Base-by-base conservation (phyloP, 495 filamentous ascomycete genomes). In the Tuber borchii region DNA sequence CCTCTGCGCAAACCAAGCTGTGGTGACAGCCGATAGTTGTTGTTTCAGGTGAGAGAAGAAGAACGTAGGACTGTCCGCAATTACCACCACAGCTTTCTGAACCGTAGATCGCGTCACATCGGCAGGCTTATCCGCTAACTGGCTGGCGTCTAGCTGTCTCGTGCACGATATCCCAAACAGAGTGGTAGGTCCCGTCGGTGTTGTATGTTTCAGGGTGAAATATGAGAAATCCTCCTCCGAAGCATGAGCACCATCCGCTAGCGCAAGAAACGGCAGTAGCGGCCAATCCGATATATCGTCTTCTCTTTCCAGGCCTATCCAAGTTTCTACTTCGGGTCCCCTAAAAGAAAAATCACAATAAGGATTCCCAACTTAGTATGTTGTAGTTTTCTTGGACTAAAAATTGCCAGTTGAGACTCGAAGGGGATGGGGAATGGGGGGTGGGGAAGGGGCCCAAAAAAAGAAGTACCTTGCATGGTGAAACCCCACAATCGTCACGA, bases 31-130 rank as follows among this genome's bases (percentile, higher is more conserved):
- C 46, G 93, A 91, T 82, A 89, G 88, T 79, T 92, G 90, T 17
- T 83, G 76, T 43, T 83, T 83, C 70, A 88, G 70, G 69, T 83
- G 83, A 16, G 86, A 86, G 82, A 88, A 88, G 73, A 83, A 82
- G 70, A 83, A 80, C 9, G 81, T 82, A 68, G 95, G 95, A 76
- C 89, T 93, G 84, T 97, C 93, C 70, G 93, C 93, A 78, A 98
- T 93, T 70, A 97, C 94, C 73, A 98, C 94, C n/a, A 99, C 93
- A 12, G 95, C 95, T 85, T 99, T 99, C 83, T 99, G 95, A 44
- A 99, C 95, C 4, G 95, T 97, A 71, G 92, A 95, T 75, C 95
- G 88, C 12, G 95, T 99, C 73, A 98, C 95, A 72, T 98, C 96
- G 42, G 92, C 87, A 1, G 93, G 91, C 69, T 92, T 88, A 79